These are phyloP conservation scores for Caryopteris hybrid DNA, from an alignment of 305 asterid species.

Conservation along the genomic window DNA sequence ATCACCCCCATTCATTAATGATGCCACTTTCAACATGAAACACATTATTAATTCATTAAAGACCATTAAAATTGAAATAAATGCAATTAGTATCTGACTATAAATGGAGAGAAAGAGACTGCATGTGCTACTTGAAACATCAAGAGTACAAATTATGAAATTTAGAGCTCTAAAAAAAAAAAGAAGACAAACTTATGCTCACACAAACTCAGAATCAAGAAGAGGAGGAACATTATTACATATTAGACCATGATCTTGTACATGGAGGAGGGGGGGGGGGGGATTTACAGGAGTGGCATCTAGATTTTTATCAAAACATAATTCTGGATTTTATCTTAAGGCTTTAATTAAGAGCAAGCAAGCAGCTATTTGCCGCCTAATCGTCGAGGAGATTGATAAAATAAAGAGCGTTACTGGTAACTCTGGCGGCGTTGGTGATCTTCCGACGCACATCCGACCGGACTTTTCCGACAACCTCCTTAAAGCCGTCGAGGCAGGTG, in stretches of 20 bases:
- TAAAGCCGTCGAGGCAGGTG: constrained; percentile 87
- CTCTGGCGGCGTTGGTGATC: constrained; percentile 58
- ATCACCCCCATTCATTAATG: constrained; percentile 6
- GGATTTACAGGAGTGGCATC: too few relatives aligned
- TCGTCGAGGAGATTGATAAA: constrained; percentile 62
- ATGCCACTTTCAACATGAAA: not conserved
- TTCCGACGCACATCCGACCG: constrained; percentile 58
- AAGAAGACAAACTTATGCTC: constrained; percentile 4
- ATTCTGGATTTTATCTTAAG: too few relatives aligned
- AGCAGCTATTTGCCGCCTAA: too few relatives aligned
- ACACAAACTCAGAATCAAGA: not conserved
- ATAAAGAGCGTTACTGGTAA: constrained; percentile 88
- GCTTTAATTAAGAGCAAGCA: too few relatives aligned
- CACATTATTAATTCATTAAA: too few relatives aligned
- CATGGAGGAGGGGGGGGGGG: not conserved
- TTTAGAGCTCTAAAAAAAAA: too few relatives aligned
- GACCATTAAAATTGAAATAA: too few relatives aligned
- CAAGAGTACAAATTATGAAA: too few relatives aligned
- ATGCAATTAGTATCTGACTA: too few relatives aligned
- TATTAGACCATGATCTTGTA: not conserved
- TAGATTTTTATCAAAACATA: too few relatives aligned
- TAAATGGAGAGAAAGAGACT: too few relatives aligned
- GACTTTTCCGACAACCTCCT: constrained; percentile 49
- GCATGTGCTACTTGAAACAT: too few relatives aligned
- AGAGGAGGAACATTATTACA: not conserved